Conservation (phyloP, 1,284 basidiomycete species). For the Puccinia horiana region DNA sequence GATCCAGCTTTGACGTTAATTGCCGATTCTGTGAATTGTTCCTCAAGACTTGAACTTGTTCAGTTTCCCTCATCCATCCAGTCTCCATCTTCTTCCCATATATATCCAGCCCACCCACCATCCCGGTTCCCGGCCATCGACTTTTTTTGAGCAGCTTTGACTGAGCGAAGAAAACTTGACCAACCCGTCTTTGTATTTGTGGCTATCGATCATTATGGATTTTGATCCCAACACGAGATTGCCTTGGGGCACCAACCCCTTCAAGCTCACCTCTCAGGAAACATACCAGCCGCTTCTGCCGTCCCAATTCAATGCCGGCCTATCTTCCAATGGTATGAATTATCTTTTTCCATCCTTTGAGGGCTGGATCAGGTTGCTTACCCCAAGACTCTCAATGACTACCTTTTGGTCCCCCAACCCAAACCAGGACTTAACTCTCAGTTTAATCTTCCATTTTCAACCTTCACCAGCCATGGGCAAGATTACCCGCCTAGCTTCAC, state of each 20-base stretch:
- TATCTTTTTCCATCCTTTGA: not conserved
- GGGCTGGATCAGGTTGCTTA: not conserved
- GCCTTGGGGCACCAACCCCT: conserved; percentile 20
- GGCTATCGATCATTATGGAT: not conserved
- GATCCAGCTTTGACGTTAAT: not conserved
- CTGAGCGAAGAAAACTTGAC: not conserved
- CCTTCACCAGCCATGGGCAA: not conserved
- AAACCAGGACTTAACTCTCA: not conserved
- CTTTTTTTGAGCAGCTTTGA: not conserved
- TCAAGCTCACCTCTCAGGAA: conserved; percentile 9
- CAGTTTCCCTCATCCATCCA: not conserved
- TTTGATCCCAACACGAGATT: conserved; percentile 20
- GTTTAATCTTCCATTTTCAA: not conserved
- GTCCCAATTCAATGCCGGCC: not conserved
- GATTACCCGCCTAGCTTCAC: not conserved
- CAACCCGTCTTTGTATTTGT: not conserved
- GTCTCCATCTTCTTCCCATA: not conserved
- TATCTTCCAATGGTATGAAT: not conserved
- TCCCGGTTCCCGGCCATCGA: not conserved
- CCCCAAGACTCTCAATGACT: not conserved
- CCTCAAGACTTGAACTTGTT: conserved; percentile 1
- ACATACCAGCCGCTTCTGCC: not conserved
- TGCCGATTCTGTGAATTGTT: conserved; percentile 3
- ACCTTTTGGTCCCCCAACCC: not conserved
- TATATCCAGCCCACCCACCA: not conserved